phyloP scores from a whole-genome alignment of 768 basidiomycete species.

The Russula virescens region DNA sequence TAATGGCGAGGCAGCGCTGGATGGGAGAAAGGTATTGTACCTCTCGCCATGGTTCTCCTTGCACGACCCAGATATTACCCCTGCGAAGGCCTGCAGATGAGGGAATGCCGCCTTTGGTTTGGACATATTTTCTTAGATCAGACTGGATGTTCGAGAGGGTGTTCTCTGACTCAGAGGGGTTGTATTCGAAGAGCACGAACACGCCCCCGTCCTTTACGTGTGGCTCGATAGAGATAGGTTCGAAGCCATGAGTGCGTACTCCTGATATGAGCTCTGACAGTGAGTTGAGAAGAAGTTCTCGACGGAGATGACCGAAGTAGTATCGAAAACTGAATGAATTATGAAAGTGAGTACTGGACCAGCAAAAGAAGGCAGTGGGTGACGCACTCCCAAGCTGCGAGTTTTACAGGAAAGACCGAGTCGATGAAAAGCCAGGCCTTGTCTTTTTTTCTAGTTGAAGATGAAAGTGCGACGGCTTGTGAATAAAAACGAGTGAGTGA shows the following conservation, averaged over 20 bases:
- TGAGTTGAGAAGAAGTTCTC: constrained; percentile 48
- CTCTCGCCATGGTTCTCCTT: constrained; percentile 78
- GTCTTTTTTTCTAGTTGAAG: constrained; percentile 23
- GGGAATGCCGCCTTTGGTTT: constrained; percentile 50
- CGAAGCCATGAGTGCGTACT: constrained; percentile 53
- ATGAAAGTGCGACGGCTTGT: not conserved
- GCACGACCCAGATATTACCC: constrained; percentile 64
- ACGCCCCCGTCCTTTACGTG: constrained; percentile 80
- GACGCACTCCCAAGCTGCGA: constrained; percentile 69
- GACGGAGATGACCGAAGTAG: constrained; percentile 54
- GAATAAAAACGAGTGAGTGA: not conserved
- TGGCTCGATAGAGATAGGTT: constrained; percentile 56
- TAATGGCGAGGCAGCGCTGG: not conserved
- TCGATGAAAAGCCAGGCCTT: constrained; percentile 68
- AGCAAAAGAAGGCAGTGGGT: not conserved
- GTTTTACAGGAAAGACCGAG: constrained; percentile 69
- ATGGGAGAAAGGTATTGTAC: constrained; percentile 32
- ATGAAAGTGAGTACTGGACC: not conserved
- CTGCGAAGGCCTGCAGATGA: constrained; percentile 53
- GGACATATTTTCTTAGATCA: constrained; percentile 40
- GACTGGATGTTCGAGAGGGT: constrained; percentile 43
- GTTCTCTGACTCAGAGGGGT: constrained; percentile 29
- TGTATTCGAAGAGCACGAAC: constrained; percentile 69
- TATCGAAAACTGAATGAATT: constrained; percentile 47
- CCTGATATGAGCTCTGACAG: constrained; percentile 45